Percentiles rank a stretch among this genome's conserved stretches.
Conservation (phyloP, 331 rosid species). For the Arachis monticola region DNA sequence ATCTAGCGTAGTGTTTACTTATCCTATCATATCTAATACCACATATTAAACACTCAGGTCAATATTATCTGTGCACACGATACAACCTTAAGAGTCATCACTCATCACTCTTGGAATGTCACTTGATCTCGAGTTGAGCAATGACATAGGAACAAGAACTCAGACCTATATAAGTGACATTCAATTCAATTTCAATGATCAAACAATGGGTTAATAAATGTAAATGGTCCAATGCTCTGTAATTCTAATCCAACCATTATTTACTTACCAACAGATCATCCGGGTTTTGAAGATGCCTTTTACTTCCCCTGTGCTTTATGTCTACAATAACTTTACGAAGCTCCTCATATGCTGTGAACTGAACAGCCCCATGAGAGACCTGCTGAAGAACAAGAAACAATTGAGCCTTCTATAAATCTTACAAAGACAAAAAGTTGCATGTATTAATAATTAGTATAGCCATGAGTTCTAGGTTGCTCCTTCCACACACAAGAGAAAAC, state of each 20-base stretch:
- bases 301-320: slow-evolving; percentile 50
- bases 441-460: neutral
- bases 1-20: neutral
- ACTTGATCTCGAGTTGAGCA: slow-evolving; percentile 6
- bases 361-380: slow-evolving; percentile 97
- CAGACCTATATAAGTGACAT: slow-evolving; percentile 18
- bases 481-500: slow-evolving; percentile 16
- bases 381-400: slow-evolving; percentile 61
- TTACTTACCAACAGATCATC: slow-evolving; percentile 55
- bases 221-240: slow-evolving; percentile 12
- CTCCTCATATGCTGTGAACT: slow-evolving; percentile 87
- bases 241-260: slow-evolving; percentile 28
- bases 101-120: slow-evolving; percentile 23
- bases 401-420: slow-evolving; percentile 23
- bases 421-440: neutral
- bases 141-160: slow-evolving; percentile 18
- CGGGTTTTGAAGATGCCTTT: slow-evolving; percentile 42
- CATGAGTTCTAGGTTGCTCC: neutral
- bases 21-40: slow-evolving; percentile 16
- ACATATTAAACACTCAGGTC: neutral
- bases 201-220: slow-evolving; percentile 18
- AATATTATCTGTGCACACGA: neutral
- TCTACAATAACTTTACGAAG: slow-evolving; percentile 65
- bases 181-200: slow-evolving; percentile 24
- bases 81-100: slow-evolving; percentile 21